These are phyloP conservation scores for Bjerkandera adusta DNA, from an alignment of 1,284 basidiomycete species.

Conservation along the genomic window DNA sequence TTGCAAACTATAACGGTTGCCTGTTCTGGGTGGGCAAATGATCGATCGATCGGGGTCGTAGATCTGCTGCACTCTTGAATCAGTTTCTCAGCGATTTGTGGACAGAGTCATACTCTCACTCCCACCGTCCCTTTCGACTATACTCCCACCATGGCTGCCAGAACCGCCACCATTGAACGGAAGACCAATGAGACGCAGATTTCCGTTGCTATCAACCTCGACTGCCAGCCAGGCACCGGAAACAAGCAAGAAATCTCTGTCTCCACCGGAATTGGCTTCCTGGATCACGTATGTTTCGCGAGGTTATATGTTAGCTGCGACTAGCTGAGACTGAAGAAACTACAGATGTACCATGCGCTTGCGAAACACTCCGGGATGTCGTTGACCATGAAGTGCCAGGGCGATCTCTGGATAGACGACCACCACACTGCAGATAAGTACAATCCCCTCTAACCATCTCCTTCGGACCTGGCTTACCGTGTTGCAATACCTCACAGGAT, in stretches of 20 bases:
- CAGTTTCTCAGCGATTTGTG: too few relatives aligned
- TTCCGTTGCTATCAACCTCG: slow-evolving; percentile 79
- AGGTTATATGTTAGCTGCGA: slow-evolving; percentile 11
- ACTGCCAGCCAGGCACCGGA: slow-evolving; percentile 68
- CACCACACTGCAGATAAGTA: slow-evolving; percentile 96
- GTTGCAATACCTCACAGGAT: slow-evolving; percentile 61
- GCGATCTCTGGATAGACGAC: slow-evolving; percentile 98
- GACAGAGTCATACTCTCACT: too few relatives aligned
- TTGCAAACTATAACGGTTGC: too few relatives aligned
- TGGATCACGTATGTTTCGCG: slow-evolving; percentile 83
- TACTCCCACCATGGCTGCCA: slow-evolving; percentile 40
- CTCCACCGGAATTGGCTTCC: slow-evolving; percentile 95
- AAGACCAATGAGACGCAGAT: slow-evolving; percentile 95
- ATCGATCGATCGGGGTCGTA: too few relatives aligned
- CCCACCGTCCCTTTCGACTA: not conserved
- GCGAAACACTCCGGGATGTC: slow-evolving; percentile 95
- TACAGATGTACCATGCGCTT: slow-evolving; percentile 95
- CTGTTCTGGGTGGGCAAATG: too few relatives aligned
- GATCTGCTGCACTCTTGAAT: too few relatives aligned
- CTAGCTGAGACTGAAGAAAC: not conserved
- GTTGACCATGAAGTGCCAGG: slow-evolving; percentile 86
- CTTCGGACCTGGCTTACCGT: slow-evolving; percentile 14
- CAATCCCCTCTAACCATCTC: slow-evolving; percentile 11
- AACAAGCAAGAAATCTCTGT: slow-evolving; percentile 78
- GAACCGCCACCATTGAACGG: slow-evolving; percentile 76